phyloP scores from a whole-genome alignment of 306 rosid species.

The Medicago ruthenica region DNA sequence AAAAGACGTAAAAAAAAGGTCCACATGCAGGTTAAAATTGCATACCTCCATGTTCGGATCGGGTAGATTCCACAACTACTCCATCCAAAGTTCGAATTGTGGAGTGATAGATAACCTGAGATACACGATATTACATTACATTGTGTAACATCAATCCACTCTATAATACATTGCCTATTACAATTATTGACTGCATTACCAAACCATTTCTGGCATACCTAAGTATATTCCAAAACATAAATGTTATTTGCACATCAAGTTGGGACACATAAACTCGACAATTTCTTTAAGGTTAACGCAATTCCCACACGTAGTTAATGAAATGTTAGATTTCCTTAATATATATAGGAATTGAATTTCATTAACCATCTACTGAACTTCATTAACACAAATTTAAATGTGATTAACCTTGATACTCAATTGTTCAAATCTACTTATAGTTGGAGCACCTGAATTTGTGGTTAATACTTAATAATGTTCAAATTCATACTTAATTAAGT shows the following conservation, averaged over 20 bases:
- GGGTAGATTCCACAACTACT: constrained; percentile 80
- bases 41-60: constrained; percentile 81
- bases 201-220: constrained; percentile 25
- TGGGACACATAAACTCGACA: not conserved
- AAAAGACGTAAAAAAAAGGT: constrained; percentile 16
- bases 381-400: not conserved
- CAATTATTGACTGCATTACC: not conserved
- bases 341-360: not conserved
- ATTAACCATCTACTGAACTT: not conserved
- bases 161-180: constrained; percentile 14
- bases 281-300: not conserved
- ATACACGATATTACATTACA: constrained; percentile 13
- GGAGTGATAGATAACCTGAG: constrained; percentile 83
- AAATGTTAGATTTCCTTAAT: not conserved
- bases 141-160: constrained; percentile 24
- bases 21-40: constrained; percentile 27
- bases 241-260: not conserved
- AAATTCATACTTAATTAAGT: not conserved
- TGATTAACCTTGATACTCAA: not conserved
- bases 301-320: not conserved
- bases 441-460: not conserved
- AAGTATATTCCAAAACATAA: not conserved
- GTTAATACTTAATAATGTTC: not conserved
- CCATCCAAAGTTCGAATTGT: constrained; percentile 89
- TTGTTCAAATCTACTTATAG: not conserved